phyloP scores from a whole-genome alignment of 148 eudicot genomes.

The Camellia granthamiana region DNA sequence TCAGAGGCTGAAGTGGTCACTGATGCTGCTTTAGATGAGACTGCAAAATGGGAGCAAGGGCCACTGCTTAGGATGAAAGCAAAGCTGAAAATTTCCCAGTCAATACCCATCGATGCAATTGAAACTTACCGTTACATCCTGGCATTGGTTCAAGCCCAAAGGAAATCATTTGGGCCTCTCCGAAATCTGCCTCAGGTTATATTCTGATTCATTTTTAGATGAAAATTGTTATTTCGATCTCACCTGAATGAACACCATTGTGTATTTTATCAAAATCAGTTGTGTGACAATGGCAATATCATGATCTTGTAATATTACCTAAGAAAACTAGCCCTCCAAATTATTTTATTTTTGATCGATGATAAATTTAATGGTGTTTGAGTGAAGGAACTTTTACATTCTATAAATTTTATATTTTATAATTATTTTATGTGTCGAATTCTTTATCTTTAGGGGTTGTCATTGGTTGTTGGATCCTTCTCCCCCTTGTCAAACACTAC shows the following conservation, averaged over 20 bases:
- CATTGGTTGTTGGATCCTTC: no score
- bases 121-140: constrained; percentile 89
- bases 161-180: constrained; percentile 66
- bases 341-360: not conserved
- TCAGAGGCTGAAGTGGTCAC: constrained; percentile 84
- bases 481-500: no score
- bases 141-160: constrained; percentile 90
- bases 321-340: not conserved
- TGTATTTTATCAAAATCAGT: not conserved
- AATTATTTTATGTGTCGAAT: no score
- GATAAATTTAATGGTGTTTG: not conserved
- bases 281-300: not conserved
- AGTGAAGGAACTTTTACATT: not conserved
- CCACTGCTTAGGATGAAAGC: constrained; percentile 88
- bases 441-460: no score
- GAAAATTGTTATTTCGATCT: not conserved
- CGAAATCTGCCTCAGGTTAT: constrained; percentile 56
- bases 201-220: not conserved
- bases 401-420: no score
- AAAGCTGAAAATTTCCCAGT: constrained; percentile 75
- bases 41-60: constrained; percentile 96
- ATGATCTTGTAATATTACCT: constrained; percentile 1
- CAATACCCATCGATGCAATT: constrained; percentile 70
- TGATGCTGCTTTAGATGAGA: constrained; percentile 97
- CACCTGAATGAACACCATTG: not conserved